phyloP scores from a whole-genome alignment of 2,329 filamentous ascomycete genomes.

The Lasiodiplodia sp. region DNA sequence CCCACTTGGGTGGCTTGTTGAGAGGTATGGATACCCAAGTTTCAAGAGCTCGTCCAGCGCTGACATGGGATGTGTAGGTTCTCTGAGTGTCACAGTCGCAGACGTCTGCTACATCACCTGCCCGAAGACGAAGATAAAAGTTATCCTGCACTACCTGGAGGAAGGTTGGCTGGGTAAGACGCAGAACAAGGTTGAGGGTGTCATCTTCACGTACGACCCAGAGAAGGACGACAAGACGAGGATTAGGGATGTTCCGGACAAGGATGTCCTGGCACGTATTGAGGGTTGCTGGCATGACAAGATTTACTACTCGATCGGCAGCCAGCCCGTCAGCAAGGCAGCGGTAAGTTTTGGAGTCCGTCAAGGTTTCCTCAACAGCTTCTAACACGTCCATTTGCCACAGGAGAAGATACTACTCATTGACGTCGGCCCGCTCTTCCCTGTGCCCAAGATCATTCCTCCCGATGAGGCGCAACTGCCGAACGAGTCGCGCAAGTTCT shows the following conservation, averaged over 20 bases:
- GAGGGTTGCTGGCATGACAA: conserved; percentile 85
- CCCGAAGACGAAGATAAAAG: conserved; percentile 87
- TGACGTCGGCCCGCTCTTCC: conserved; percentile 83
- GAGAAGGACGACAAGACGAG: conserved; percentile 80
- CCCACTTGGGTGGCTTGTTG: conserved; percentile 86
- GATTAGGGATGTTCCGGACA: conserved; percentile 85
- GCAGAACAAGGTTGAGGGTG: conserved; percentile 89
- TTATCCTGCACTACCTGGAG: conserved; percentile 90
- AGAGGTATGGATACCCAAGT: conserved; percentile 57
- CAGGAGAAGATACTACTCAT: conserved; percentile 74
- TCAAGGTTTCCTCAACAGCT: conserved; percentile 35
- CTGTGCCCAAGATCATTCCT: conserved; percentile 80
- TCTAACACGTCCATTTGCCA: neutral
- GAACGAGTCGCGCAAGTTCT: conserved; percentile 89
- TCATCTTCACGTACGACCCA: conserved; percentile 89
- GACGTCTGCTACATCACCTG: conserved; percentile 90
- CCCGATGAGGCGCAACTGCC: conserved; percentile 79
- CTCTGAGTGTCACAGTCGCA: conserved; percentile 87
- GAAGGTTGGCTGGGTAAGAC: conserved; percentile 93
- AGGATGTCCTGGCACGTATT: conserved; percentile 81
- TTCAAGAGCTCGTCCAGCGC: neutral
- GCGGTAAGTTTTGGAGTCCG: conserved; percentile 60
- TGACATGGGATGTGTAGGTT: conserved; percentile 52
- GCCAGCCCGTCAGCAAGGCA: conserved; percentile 53
- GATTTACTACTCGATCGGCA: conserved; percentile 65